Conservation (phyloP, 2,329 filamentous ascomycete species). For the Fusarium nematophilum region DNA sequence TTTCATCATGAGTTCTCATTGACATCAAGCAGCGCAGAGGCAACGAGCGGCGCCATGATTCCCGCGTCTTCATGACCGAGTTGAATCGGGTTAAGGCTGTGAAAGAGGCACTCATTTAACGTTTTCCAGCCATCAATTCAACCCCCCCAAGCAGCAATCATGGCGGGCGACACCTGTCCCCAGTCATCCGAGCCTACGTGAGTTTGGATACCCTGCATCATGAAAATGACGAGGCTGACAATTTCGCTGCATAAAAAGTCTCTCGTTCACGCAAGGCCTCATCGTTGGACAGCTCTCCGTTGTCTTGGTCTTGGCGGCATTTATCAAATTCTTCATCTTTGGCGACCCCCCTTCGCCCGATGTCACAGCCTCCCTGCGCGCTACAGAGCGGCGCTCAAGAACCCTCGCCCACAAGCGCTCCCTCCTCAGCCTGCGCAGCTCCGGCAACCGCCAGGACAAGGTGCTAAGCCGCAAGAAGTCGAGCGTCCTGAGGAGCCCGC, state of each 20-base stretch:
- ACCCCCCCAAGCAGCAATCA: conserved; percentile 29
- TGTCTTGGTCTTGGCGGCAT: conserved; percentile 88
- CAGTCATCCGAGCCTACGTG: conserved; percentile 59
- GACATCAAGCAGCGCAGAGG: conserved; percentile 26
- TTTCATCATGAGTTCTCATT: conserved; percentile 24
- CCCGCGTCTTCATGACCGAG: not conserved
- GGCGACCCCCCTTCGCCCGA: conserved; percentile 90
- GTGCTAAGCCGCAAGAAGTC: conserved; percentile 73
- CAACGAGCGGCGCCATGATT: conserved; percentile 14
- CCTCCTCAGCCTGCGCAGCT: conserved; percentile 70
- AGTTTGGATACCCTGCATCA: conserved; percentile 41
- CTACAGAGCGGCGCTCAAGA: conserved; percentile 77
- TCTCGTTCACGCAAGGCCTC: conserved; percentile 94
- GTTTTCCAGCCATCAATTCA: not conserved
- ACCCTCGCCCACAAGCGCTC: conserved; percentile 82
- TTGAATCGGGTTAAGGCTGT: not conserved
- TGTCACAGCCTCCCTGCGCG: conserved; percentile 79
- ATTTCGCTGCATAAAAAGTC: conserved; percentile 55
- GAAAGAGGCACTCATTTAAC: not conserved
- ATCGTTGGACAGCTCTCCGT: conserved; percentile 94
- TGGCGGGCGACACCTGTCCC: conserved; percentile 58
- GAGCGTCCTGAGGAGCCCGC: conserved; percentile 77
- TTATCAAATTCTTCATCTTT: conserved; percentile 99
- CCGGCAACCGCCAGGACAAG: conserved; percentile 54
- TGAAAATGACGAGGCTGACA: conserved; percentile 17